Percentiles rank a stretch among this genome's conserved stretches.
Evolutionary conservation across 306 rosid genomes (phyloP).

Genomic region (Astragalus glycyphyllos): DNA sequence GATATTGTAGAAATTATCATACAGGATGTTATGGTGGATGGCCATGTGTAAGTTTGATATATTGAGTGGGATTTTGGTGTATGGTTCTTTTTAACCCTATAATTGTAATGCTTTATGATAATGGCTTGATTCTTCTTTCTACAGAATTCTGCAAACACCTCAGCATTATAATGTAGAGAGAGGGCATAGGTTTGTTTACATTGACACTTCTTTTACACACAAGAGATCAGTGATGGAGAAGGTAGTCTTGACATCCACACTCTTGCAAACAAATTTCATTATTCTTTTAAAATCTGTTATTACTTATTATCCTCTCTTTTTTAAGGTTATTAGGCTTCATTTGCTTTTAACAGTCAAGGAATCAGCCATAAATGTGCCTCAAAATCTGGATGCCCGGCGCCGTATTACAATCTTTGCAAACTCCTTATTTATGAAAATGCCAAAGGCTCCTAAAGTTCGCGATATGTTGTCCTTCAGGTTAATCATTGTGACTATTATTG

Average conservation of each 20-base stretch:
- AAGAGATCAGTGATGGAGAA: constrained; percentile 70
- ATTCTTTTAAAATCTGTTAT: constrained; percentile 32
- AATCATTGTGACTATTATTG: constrained; percentile 40
- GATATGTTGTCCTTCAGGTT: constrained; percentile 96
- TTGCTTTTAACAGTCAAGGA: constrained; percentile 95
- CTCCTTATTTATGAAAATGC: constrained; percentile 96
- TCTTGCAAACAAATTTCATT: constrained; percentile 6
- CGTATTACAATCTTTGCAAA: constrained; percentile 98
- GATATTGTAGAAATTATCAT: constrained; percentile 91
- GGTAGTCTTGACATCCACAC: constrained; percentile 52
- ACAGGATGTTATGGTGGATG: constrained; percentile 83
- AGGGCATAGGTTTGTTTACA: constrained; percentile 72
- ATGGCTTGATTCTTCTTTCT: constrained; percentile 42
- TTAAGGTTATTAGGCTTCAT: constrained; percentile 82
- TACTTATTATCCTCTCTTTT: constrained; percentile 44
- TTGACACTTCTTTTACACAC: constrained; percentile 42
- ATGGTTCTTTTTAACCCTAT: constrained; percentile 4
- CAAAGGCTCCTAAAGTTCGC: constrained; percentile 86
- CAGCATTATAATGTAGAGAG: constrained; percentile 43
- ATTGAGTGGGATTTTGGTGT: constrained; percentile 18
- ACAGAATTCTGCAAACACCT: constrained; percentile 56
- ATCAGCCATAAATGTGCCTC: constrained; percentile 97
- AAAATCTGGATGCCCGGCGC: constrained; percentile 95
- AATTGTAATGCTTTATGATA: constrained; percentile 39
- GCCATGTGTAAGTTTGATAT: constrained; percentile 63